Evolutionary conservation across 345 rosid genomes (phyloP), one percentile per base, ranked within the genome.

Genomic region (Aurinia saxatilis): DNA sequence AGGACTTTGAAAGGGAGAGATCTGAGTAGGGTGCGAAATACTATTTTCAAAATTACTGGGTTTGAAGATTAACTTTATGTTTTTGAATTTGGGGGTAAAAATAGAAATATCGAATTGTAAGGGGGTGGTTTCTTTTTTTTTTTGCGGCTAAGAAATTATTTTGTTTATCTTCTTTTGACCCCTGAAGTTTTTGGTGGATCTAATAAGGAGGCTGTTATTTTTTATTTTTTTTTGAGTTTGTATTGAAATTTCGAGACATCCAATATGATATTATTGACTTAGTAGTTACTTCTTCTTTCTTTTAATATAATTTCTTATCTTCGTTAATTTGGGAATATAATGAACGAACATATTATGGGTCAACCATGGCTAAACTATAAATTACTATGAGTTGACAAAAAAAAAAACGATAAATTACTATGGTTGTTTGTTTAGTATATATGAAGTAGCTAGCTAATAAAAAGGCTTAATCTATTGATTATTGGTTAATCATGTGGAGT

Each of bases 1-100:
- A 86, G 98, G 86, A 92, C 98, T 2, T 52, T 92, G 79, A 92
- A 92, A 82, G 98, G 98, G 12, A 86, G 97, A 67, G 99, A 93
- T 78, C 85, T 87, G 71, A 81, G 88, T 15, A 82, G 88, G 95
- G 84, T 93, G 48, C 75, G 99, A 60, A 87, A 90, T 76, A 90
- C 99, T 60, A 90, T 93, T 74, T 90, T 95, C 80, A 83, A 84
- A 68, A 89, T 87, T 77, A 87, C 83, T 46, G 99, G 99, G 77
- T 84, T 87, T 65, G 79, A 87, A 66, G 99, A 93, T 58, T 92
- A 67, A 83, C 18, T 38, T 18, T 48, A 7, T 34, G 23, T 15
- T 30, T 25, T 46, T 1, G 4, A 21, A 17, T 7, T 23, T 27
- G 35, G 67, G 56, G 49, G 10, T 13, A 60, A 17, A 17, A 45